phyloP scores from a whole-genome alignment of 257 asterid genomes.

The Solanum okadae region DNA sequence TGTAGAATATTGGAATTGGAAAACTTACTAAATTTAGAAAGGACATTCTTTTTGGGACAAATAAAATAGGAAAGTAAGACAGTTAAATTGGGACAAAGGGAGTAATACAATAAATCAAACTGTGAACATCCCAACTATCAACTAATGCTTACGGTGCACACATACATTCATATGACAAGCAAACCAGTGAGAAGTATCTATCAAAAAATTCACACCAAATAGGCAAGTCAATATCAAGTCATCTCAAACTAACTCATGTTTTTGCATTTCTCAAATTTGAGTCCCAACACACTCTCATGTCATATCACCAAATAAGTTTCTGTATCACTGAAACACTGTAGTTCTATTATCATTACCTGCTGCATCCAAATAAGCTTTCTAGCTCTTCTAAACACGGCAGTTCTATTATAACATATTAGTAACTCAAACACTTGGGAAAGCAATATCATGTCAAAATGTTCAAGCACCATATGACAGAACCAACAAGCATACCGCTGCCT shows the following conservation, averaged over 20 bases:
- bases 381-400: neutral
- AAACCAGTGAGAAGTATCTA: neutral
- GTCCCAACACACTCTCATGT: neutral
- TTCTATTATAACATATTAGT: neutral
- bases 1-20: neutral
- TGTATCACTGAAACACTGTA: neutral
- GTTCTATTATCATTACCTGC: neutral
- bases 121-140: neutral
- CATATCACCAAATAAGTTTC: neutral
- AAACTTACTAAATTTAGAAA: neutral
- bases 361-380: neutral
- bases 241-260: neutral
- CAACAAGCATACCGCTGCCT: slow-evolving; percentile 52
- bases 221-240: neutral
- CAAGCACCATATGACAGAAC: neutral
- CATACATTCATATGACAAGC: neutral
- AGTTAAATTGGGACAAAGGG: neutral
- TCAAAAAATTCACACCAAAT: neutral
- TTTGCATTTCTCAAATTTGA: neutral
- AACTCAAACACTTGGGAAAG: neutral
- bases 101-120: neutral
- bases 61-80: neutral
- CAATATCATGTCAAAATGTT: neutral
- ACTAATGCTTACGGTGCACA: neutral
- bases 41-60: neutral